Conservation (phyloP, 768 basidiomycete genomes). For the Imleria badia region DNA sequence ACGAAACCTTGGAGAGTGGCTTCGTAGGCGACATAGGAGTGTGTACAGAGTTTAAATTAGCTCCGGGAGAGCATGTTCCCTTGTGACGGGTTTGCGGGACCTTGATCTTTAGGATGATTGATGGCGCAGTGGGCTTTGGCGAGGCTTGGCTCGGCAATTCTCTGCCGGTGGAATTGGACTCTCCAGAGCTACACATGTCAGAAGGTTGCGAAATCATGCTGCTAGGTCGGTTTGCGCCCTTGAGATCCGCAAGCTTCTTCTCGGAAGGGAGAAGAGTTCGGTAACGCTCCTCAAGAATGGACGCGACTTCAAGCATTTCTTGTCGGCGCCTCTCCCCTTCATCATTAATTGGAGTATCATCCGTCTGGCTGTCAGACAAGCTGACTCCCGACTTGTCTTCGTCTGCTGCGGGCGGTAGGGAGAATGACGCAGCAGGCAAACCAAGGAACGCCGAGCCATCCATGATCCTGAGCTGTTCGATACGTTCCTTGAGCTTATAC, state of each 20-base stretch:
- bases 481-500: slow-evolving; percentile 86
- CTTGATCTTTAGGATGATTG: slow-evolving; percentile 37
- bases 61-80: slow-evolving; percentile 19
- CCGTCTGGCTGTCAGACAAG: slow-evolving; percentile 36
- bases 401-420: slow-evolving; percentile 29
- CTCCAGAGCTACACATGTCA: slow-evolving; percentile 19
- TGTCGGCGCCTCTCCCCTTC: slow-evolving; percentile 76
- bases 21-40: slow-evolving; percentile 23
- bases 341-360: slow-evolving; percentile 38
- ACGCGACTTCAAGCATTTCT: slow-evolving; percentile 73
- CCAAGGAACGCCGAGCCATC: slow-evolving; percentile 67
- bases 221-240: slow-evolving; percentile 19
- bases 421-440: slow-evolving; percentile 58
- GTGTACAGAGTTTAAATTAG: slow-evolving; percentile 11
- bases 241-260: slow-evolving; percentile 40
- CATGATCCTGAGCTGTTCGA: slow-evolving; percentile 79
- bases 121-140: slow-evolving; percentile 18
- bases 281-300: slow-evolving; percentile 68
- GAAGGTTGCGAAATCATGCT: slow-evolving; percentile 13
- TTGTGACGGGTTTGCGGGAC: slow-evolving; percentile 29
- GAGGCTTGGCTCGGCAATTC: slow-evolving; percentile 12
- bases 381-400: slow-evolving; percentile 28
- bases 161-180: slow-evolving; percentile 4
- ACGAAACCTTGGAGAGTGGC: slow-evolving; percentile 30
- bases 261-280: slow-evolving; percentile 72